These are phyloP conservation scores for Agrocybe praecox DNA, from an alignment of 768 basidiomycete species.

Conservation along the genomic window DNA sequence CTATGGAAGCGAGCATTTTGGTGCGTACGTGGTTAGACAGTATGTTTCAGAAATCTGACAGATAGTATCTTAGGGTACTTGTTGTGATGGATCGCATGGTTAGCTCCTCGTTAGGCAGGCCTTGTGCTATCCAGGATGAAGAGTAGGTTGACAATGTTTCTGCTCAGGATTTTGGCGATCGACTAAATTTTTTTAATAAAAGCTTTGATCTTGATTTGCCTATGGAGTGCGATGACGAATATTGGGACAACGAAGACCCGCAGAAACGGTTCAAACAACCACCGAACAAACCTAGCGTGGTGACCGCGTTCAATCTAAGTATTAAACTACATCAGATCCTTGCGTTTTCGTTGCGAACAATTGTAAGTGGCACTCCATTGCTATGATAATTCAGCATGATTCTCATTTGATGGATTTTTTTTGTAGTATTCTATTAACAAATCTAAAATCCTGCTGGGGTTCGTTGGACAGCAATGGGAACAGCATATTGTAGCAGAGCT, in stretches of 20 bases:
- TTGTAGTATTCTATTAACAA: conserved; percentile 83
- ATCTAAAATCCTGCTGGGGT: conserved; percentile 64
- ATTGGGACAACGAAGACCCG: conserved; percentile 67
- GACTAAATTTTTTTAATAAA: neutral
- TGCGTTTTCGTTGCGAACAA: conserved; percentile 63
- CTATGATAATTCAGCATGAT: neutral
- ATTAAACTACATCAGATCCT: conserved; percentile 67
- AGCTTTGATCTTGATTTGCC: conserved; percentile 79
- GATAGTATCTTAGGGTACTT: conserved; percentile 46
- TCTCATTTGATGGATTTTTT: neutral
- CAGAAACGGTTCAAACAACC: conserved; percentile 72
- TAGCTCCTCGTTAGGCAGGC: conserved; percentile 65
- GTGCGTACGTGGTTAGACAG: conserved; percentile 27
- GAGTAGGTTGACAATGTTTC: conserved; percentile 46
- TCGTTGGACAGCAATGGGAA: conserved; percentile 66
- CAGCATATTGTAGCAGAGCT: conserved; percentile 69
- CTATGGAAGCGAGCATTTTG: conserved; percentile 76
- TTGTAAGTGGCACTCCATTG: conserved; percentile 38
- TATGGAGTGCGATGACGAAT: conserved; percentile 71
- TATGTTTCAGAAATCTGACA: neutral
- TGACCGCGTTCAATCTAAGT: conserved; percentile 57
- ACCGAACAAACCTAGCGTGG: conserved; percentile 53
- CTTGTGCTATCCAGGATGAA: conserved; percentile 79
- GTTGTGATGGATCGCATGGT: conserved; percentile 53
- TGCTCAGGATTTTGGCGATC: neutral